phyloP scores from a whole-genome alignment of 352 stramenopile species.

The Phytopythium chamaehyphon region DNA sequence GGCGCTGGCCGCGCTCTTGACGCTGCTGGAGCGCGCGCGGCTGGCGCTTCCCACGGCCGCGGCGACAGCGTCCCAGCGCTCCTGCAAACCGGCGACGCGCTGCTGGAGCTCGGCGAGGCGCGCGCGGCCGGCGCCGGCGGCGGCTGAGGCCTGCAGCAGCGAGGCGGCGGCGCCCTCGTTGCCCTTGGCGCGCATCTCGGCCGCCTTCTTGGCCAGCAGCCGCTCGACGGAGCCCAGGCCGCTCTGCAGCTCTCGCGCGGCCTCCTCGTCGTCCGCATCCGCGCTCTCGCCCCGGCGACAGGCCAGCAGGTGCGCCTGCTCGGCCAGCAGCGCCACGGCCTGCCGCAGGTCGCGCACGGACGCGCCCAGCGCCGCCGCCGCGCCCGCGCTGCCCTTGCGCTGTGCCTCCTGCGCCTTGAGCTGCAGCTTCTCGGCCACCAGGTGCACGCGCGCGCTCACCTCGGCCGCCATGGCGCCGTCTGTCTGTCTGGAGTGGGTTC shows the following conservation, averaged over 20 bases:
- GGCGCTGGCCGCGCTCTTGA: neutral
- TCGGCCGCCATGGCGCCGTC: constrained; percentile 37
- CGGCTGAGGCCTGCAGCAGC: constrained; percentile 46
- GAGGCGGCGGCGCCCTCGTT: constrained; percentile 49
- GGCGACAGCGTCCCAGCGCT: constrained; percentile 19
- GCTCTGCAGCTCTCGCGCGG: constrained; percentile 29
- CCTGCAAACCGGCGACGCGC: constrained; percentile 35
- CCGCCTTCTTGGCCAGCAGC: constrained; percentile 68
- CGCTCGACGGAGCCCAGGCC: constrained; percentile 38
- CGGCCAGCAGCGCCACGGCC: constrained; percentile 42
- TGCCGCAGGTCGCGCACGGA: constrained; percentile 57
- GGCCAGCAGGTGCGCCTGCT: constrained; percentile 48
- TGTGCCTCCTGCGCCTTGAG: constrained; percentile 64
- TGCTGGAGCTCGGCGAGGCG: constrained; percentile 49
- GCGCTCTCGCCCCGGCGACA: constrained; percentile 20
- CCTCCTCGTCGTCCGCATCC: constrained; percentile 15
- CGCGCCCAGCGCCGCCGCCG: constrained; percentile 35
- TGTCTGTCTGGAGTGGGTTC: neutral
- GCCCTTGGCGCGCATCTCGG: constrained; percentile 70
- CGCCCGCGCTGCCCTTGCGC: constrained; percentile 46
- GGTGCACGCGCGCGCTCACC: constrained; percentile 56
- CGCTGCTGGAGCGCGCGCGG: constrained; percentile 4
- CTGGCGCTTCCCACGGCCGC: neutral
- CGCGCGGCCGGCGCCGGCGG: constrained; percentile 28
- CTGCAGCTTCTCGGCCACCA: constrained; percentile 74